phyloP scores from a whole-genome alignment of 495 filamentous ascomycete species.

The Lindgomyces ingoldianus region DNA sequence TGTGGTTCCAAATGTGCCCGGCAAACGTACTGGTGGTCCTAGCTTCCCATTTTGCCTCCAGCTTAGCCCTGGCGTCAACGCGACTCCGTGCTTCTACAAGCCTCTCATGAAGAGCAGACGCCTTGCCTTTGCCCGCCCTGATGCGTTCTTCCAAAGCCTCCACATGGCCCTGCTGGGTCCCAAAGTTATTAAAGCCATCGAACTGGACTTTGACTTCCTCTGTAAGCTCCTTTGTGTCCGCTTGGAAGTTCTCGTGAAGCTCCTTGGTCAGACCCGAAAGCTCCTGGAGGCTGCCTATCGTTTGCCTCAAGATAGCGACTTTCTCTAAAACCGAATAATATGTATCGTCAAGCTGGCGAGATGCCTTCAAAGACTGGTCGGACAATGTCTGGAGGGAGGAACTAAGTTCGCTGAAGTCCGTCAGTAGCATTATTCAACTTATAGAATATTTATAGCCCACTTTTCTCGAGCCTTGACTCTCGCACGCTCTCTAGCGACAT shows the following conservation, averaged over 20 bases:
- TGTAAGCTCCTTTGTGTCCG: conserved; percentile 61
- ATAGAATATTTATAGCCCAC: conserved; percentile 39
- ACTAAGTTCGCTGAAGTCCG: conserved; percentile 38
- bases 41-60: conserved; percentile 72
- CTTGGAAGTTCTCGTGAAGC: conserved; percentile 63
- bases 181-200: conserved; percentile 63
- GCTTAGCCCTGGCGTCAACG: conserved; percentile 70
- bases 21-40: conserved; percentile 51
- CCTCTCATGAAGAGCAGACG: conserved; percentile 63
- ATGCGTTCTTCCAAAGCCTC: conserved; percentile 67
- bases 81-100: conserved; percentile 64
- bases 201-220: conserved; percentile 67
- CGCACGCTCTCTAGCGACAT: conserved; percentile 48
- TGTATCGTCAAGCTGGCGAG: conserved; percentile 75
- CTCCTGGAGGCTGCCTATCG: conserved; percentile 67
- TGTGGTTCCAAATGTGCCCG: neutral
- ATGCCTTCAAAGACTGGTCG: conserved; percentile 55
- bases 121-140: conserved; percentile 60
- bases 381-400: conserved; percentile 43
- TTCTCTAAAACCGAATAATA: conserved; percentile 85
- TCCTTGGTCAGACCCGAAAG: conserved; percentile 63
- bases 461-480: conserved; percentile 52
- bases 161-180: conserved; percentile 69
- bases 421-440: conserved; percentile 1
- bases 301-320: conserved; percentile 65